phyloP scores from a whole-genome alignment of 768 basidiomycete genomes.

The Floccularia luteovirens region DNA sequence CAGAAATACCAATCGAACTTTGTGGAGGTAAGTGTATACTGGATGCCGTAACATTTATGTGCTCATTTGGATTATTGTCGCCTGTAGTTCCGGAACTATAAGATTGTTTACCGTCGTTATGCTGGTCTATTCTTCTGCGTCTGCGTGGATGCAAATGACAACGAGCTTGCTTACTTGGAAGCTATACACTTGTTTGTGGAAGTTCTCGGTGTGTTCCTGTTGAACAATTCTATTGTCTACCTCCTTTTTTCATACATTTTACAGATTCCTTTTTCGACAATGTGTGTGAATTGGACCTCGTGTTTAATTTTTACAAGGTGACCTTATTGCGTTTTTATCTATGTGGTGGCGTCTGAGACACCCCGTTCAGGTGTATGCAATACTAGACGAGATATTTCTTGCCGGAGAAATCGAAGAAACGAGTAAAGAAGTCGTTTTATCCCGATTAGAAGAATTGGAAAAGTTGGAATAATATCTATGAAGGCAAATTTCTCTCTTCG shows the following conservation, averaged over 20 bases:
- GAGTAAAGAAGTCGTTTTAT: conserved; percentile 90
- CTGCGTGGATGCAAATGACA: conserved; percentile 97
- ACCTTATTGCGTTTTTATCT: conserved; percentile 5
- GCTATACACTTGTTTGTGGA: conserved; percentile 99
- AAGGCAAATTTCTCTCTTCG: too few species aligned
- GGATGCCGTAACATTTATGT: conserved; percentile 2
- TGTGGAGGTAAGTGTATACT: conserved; percentile 70
- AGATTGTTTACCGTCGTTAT: conserved; percentile 94
- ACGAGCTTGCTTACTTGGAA: conserved; percentile 94
- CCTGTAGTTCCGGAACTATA: conserved; percentile 90
- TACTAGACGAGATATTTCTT: conserved; percentile 95
- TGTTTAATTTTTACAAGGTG: conserved; percentile 99
- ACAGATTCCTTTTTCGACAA: conserved; percentile 98
- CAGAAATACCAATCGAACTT: conserved; percentile 99
- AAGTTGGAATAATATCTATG: conserved; percentile 73
- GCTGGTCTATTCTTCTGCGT: conserved; percentile 97
- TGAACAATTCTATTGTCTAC: conserved; percentile 4
- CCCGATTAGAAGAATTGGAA: conserved; percentile 87
- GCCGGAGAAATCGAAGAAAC: conserved; percentile 99
- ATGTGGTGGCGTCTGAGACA: not conserved
- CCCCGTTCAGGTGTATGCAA: conserved; percentile 79
- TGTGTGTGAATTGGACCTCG: conserved; percentile 95
- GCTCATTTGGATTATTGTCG: conserved; percentile 3
- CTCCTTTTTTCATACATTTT: not conserved
- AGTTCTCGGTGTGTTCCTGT: conserved; percentile 66